Conservation (phyloP, 2,329 filamentous ascomycete species). For the Talaromyces verruculosus region DNA sequence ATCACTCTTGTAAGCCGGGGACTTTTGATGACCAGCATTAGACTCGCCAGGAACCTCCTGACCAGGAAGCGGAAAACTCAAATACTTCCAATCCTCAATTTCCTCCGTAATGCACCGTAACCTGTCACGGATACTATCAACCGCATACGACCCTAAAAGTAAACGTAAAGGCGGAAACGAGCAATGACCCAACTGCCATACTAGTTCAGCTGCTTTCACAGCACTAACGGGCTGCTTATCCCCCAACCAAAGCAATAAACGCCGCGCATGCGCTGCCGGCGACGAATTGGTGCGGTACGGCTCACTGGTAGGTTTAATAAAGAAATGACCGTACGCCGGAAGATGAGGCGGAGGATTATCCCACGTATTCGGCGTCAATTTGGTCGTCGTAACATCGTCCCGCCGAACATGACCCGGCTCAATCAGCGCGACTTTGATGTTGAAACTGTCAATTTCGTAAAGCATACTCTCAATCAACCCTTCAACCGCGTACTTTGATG, state of each 20-base stretch:
- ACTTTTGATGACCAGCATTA: conserved; percentile 7
- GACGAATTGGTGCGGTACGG: conserved; percentile 75
- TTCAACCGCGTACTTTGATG: conserved; percentile 95
- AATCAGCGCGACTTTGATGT: conserved; percentile 89
- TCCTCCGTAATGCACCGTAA: conserved; percentile 91
- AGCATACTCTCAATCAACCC: conserved; percentile 94
- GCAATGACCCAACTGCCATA: conserved; percentile 94
- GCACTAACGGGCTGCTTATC: conserved; percentile 90
- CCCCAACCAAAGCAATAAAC: conserved; percentile 92
- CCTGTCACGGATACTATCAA: conserved; percentile 90
- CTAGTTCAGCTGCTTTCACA: conserved; percentile 86
- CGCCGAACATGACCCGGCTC: conserved; percentile 85
- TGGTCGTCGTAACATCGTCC: conserved; percentile 59
- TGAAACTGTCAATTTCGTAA: conserved; percentile 89
- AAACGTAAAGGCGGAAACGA: conserved; percentile 86
- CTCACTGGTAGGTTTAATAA: conserved; percentile 80
- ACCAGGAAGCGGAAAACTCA: conserved; percentile 62
- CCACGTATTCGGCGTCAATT: conserved; percentile 32
- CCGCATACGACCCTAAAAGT: conserved; percentile 87
- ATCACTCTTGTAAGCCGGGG: conserved; percentile 18
- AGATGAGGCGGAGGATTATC: conserved; percentile 52
- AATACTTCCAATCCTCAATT: conserved; percentile 87
- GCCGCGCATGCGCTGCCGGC: conserved; percentile 81
- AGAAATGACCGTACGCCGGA: conserved; percentile 86
- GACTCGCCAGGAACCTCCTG: conserved; percentile 21